Conservation (phyloP, 768 basidiomycete genomes). For the Mycena vitilis region DNA sequence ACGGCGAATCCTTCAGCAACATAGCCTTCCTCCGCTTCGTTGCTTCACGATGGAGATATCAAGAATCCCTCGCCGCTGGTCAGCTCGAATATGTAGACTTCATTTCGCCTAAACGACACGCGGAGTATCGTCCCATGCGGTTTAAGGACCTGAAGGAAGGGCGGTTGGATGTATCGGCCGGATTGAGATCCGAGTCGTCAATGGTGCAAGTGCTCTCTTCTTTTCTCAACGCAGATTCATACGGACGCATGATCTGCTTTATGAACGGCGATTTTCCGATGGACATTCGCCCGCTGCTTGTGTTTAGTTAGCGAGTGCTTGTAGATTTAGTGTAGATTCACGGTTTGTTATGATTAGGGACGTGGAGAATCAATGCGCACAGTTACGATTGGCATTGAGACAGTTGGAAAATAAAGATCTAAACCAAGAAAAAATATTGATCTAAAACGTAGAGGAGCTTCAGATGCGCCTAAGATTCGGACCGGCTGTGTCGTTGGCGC, state of each 20-base stretch:
- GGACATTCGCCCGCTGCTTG: slow-evolving; percentile 28
- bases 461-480: too few species aligned
- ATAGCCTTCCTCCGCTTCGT: slow-evolving; percentile 45
- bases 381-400: not conserved
- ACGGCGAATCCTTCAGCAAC: slow-evolving; percentile 47
- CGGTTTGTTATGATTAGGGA: slow-evolving; percentile 3
- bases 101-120: slow-evolving; percentile 44
- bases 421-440: too few species aligned
- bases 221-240: slow-evolving; percentile 30
- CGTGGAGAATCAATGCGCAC: slow-evolving; percentile 20
- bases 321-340: slow-evolving; percentile 11
- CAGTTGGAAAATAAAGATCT: too few species aligned
- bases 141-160: slow-evolving; percentile 40
- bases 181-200: slow-evolving; percentile 27
- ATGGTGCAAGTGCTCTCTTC: slow-evolving; percentile 30
- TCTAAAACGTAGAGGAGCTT: too few species aligned
- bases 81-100: slow-evolving; percentile 44
- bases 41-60: slow-evolving; percentile 45
- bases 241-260: slow-evolving; percentile 28
- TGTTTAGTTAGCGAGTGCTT: slow-evolving; percentile 18
- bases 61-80: slow-evolving; percentile 12
- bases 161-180: slow-evolving; percentile 43
- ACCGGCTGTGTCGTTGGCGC: too few species aligned
- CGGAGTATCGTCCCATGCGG: slow-evolving; percentile 37
- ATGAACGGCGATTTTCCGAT: slow-evolving; percentile 28